phyloP scores from a whole-genome alignment of 2,329 filamentous ascomycete genomes.

The Eutypa lata region DNA sequence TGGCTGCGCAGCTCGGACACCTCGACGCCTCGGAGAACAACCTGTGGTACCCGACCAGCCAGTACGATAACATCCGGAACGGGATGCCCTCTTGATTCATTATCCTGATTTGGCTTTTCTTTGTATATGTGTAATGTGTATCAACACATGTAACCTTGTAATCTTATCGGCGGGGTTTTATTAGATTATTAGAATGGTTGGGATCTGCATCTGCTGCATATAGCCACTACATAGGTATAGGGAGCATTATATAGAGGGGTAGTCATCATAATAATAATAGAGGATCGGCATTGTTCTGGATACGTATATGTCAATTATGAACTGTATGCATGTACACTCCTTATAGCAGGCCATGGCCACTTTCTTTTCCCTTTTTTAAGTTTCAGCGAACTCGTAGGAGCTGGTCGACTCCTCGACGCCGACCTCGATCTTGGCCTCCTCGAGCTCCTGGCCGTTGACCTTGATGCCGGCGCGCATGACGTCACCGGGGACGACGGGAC shows the following conservation, averaged over 20 bases:
- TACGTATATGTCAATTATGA: not conserved
- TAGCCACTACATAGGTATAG: too few species aligned
- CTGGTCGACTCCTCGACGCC: constrained; percentile 75
- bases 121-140: not conserved
- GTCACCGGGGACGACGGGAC: constrained; percentile 79
- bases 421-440: constrained; percentile 82
- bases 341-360: not conserved
- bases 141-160: not conserved
- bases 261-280: too few species aligned
- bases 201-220: too few species aligned
- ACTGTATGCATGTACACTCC: not conserved
- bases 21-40: constrained; percentile 51
- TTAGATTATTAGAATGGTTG: too few species aligned
- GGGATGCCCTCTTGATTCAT: constrained; percentile 20
- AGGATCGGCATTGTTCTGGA: too few species aligned
- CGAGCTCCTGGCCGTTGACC: constrained; percentile 76
- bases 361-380: constrained; percentile 37
- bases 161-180: too few species aligned
- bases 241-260: too few species aligned
- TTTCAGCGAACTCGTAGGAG: constrained; percentile 74
- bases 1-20: constrained; percentile 43
- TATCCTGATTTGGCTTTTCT: not conserved
- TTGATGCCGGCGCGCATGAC: constrained; percentile 80
- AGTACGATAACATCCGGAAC: constrained; percentile 55
- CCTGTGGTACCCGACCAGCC: constrained; percentile 53